Evolutionary conservation across 805 yeast genomes (phyloP).

Genomic region (Metschnikowia orientalis): DNA sequence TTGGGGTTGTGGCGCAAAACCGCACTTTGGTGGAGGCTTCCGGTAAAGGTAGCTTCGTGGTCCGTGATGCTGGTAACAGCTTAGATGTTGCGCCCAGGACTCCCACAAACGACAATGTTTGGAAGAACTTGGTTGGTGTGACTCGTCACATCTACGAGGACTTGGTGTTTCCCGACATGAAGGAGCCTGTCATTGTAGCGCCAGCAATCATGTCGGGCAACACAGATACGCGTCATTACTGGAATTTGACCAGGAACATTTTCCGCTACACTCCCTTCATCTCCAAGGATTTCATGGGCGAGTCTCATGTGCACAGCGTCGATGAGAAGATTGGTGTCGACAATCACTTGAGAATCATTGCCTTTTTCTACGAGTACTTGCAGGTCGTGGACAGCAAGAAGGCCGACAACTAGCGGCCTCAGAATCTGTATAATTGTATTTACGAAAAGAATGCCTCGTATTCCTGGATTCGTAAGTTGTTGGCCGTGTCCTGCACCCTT

Average conservation of each 20-base stretch:
- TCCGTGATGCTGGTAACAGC: conserved; percentile 19
- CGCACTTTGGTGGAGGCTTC: conserved; percentile 21
- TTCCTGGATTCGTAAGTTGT: no score
- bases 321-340: conserved; percentile 31
- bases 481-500: no score
- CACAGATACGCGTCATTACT: conserved; percentile 59
- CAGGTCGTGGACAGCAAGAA: conserved; percentile 14
- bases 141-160: conserved; percentile 20
- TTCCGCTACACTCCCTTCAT: conserved; percentile 42
- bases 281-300: conserved; percentile 13
- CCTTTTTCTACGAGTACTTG: conserved; percentile 35
- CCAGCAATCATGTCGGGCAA: conserved; percentile 55
- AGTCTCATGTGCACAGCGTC: conserved; percentile 30
- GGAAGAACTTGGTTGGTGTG: conserved; percentile 17
- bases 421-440: conserved; percentile 1
- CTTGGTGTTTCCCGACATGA: conserved; percentile 21
- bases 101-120: conserved; percentile 28
- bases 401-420: conserved; percentile 4
- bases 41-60: conserved; percentile 39
- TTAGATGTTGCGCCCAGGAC: conserved; percentile 54
- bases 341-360: conserved; percentile 31
- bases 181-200: conserved; percentile 34
- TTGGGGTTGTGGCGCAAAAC: conserved; percentile 45
- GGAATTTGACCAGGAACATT: conserved; percentile 51
- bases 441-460: no score